A percentile compares a stretch with the other conserved stretches of the same genome.
Conservation (phyloP, 768 basidiomycete species). For the Podaxis rugospora region DNA sequence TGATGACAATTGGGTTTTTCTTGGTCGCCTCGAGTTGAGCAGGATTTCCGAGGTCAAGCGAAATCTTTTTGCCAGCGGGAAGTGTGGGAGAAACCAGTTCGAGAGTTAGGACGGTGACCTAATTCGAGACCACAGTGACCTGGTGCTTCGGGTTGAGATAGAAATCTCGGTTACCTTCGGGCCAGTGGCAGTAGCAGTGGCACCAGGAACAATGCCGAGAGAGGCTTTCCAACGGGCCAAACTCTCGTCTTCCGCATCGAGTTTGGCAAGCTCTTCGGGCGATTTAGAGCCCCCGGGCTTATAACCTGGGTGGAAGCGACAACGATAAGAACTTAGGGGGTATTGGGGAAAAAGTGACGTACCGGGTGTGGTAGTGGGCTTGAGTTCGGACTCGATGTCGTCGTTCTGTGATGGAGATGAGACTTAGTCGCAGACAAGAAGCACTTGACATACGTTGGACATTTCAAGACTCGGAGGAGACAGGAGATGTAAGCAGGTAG, state of each 20-base stretch:
- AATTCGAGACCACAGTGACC: slow-evolving; percentile 13
- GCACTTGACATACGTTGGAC: slow-evolving; percentile 42
- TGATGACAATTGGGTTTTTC: slow-evolving; percentile 76
- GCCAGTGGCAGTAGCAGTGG: slow-evolving; percentile 31
- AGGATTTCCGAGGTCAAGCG: slow-evolving; percentile 59
- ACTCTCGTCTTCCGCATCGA: slow-evolving; percentile 91
- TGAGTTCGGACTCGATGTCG: slow-evolving; percentile 54
- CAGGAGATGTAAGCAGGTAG: slow-evolving; percentile 13
- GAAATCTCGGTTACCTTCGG: slow-evolving; percentile 53
- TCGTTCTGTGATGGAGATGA: slow-evolving; percentile 35
- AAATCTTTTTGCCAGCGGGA: slow-evolving; percentile 53
- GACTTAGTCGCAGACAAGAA: background rate
- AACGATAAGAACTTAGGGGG: background rate
- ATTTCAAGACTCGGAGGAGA: slow-evolving; percentile 30
- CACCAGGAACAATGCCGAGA: slow-evolving; percentile 72
- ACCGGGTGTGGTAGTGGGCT: slow-evolving; percentile 66
- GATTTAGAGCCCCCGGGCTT: slow-evolving; percentile 65
- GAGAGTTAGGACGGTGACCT: slow-evolving; percentile 73
- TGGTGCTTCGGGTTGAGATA: background rate
- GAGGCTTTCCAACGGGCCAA: slow-evolving; percentile 95
- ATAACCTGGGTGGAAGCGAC: slow-evolving; percentile 50
- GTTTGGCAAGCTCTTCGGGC: slow-evolving; percentile 76
- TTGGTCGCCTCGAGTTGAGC: slow-evolving; percentile 48
- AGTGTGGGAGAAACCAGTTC: slow-evolving; percentile 79
- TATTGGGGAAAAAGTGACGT: background rate